A percentile compares a stretch with the other conserved stretches of the same genome.
Conservation (phyloP, 2,329 filamentous ascomycete species). For the Gnomoniopsis sp. region DNA sequence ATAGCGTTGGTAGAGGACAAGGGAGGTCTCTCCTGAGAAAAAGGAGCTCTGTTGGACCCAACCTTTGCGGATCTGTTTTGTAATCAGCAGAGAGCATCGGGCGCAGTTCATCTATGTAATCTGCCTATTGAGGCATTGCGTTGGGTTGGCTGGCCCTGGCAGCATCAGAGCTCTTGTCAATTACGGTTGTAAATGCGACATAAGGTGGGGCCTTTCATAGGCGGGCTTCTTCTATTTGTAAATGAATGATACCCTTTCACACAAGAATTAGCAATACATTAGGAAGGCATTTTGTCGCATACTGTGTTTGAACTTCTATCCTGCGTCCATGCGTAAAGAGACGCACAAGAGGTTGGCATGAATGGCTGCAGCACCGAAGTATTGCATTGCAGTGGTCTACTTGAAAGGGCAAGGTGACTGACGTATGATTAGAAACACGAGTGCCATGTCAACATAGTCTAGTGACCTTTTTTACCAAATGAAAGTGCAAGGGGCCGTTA, state of each 20-base stretch:
- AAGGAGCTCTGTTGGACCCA: not conserved
- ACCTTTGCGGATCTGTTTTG: not conserved
- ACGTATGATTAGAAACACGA: too few relatives aligned
- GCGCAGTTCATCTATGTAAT: too few relatives aligned
- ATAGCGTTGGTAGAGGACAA: not conserved
- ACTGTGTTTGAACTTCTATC: not conserved
- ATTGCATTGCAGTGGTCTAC: too few relatives aligned
- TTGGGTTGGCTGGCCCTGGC: not conserved
- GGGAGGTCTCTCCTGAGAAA: too few relatives aligned
- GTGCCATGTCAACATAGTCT: too few relatives aligned
- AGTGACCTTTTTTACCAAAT: too few relatives aligned
- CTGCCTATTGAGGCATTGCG: not conserved
- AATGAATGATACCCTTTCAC: slow-evolving; percentile 5
- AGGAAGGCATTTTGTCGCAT: not conserved
- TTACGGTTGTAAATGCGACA: not conserved
- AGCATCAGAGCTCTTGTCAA: too few relatives aligned
- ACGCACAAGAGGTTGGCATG: too few relatives aligned
- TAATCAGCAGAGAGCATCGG: not conserved
- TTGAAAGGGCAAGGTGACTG: too few relatives aligned
- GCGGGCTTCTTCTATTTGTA: not conserved
- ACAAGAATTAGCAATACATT: slow-evolving; percentile 1
- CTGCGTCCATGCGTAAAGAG: too few relatives aligned
- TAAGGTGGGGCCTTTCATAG: not conserved
- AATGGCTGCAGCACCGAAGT: too few relatives aligned
- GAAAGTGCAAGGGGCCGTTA: too few relatives aligned